Evolutionary conservation across 2,329 filamentous ascomycete genomes (phyloP), one percentile per base, ranked within the genome.

Genomic region (Zasmidium angulare): DNA sequence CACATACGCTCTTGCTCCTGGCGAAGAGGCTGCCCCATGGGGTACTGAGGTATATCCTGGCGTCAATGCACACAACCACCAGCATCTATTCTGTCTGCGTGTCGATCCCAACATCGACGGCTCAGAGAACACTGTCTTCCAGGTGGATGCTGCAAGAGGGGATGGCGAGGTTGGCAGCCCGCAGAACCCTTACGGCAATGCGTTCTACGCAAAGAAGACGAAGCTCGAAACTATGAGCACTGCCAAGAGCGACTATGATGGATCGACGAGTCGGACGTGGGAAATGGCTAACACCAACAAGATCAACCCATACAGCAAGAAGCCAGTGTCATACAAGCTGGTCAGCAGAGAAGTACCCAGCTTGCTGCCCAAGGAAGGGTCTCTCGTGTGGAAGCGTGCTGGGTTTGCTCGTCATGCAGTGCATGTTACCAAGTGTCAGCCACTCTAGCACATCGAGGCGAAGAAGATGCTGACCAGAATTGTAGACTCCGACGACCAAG

Each of bases 21-120:
- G 86, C 50, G 92, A 96, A 76, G 90, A 95, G 64, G 89, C 89
- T 9, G 81, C 89, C 26, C 91, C 90, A 60, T 96, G 91, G 90
- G 93, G 93, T 58, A 96, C 92, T 0, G 88, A 96, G 74, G 93
- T 97, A 9, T 95, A 93, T 71, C 90, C 91, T 0, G 88, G 90
- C 46, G 91, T 96, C 71, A 96, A 96, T 70, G 93, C 93, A 0
- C 93, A 96, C 78, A 96, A 96, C 78, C 93, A 97, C 75, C 92
- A 97, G 76, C 93, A 97, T 75, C 83, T 97, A 29, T 97, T 97
- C 84, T 96, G 91, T 72, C 79, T 97, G 47, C 90, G 93, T 46
- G 80, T 96, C 47, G 90, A 97, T 72, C 85, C 92, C 29, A 95
- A 93, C 71, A 84, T 97, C 56, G 93, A 96, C 71, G 93, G 93